A percentile compares a stretch with the other conserved stretches of the same genome.
These are phyloP conservation scores for Blastobotrys ciferrii DNA, from an alignment of 1,139 yeast species.

Conservation along the genomic window DNA sequence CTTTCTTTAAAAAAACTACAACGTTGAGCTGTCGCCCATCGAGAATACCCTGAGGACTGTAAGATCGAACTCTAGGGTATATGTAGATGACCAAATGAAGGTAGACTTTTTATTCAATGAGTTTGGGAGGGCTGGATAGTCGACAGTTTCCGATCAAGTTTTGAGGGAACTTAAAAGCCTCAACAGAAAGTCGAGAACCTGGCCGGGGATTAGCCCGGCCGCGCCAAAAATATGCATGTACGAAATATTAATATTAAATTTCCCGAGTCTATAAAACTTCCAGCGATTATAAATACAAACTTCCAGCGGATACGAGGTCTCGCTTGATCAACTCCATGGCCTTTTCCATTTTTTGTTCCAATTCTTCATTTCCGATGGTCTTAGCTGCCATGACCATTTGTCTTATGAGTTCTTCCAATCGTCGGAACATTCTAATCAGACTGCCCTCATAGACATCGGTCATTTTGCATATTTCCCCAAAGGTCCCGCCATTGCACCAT, in stretches of 20 bases:
- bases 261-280: not conserved
- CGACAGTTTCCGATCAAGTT: no score
- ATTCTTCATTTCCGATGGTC: conserved; percentile 83
- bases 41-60: no score
- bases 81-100: no score
- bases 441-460: conserved; percentile 98
- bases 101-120: no score
- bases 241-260: not conserved
- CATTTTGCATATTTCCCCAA: conserved; percentile 96
- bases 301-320: conserved; percentile 95
- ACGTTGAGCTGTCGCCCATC: no score
- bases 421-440: conserved; percentile 86
- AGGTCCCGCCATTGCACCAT: conserved; percentile 96
- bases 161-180: no score
- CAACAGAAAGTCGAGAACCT: no score
- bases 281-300: conserved; percentile 58
- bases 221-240: no score
- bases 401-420: conserved; percentile 87
- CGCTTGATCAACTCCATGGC: conserved; percentile 85
- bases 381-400: conserved; percentile 90
- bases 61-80: no score
- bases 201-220: no score
- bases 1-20: no score
- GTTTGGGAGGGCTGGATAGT: no score
- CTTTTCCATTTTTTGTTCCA: conserved; percentile 85